Conservation (phyloP, 2,329 filamentous ascomycete genomes). For the Neocatenulostroma microsporum region DNA sequence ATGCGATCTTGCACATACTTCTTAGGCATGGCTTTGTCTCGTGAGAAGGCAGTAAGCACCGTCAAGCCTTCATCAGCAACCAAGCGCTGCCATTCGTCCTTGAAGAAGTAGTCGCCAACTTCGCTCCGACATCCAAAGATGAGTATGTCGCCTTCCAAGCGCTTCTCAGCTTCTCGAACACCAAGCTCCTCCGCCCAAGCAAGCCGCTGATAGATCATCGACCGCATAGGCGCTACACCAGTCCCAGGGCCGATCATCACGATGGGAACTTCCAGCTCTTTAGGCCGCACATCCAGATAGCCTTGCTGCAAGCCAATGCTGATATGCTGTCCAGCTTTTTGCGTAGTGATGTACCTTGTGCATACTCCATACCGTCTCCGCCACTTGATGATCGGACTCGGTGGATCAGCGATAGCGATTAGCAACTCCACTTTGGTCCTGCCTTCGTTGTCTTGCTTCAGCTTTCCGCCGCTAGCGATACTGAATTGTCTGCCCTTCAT, state of each 20-base stretch:
- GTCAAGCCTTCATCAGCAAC: constrained; percentile 38
- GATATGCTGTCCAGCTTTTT: constrained; percentile 53
- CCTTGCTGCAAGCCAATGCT: constrained; percentile 51
- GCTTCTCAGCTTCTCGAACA: constrained; percentile 4
- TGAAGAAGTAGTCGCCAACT: constrained; percentile 72
- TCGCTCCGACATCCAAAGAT: constrained; percentile 80
- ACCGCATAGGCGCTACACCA: constrained; percentile 75
- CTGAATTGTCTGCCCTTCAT: constrained; percentile 91
- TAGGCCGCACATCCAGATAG: constrained; percentile 42
- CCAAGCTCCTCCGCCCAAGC: constrained; percentile 28
- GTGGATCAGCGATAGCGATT: constrained; percentile 30
- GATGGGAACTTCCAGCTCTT: constrained; percentile 50
- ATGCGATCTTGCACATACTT: constrained; percentile 62
- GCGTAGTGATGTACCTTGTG: constrained; percentile 69
- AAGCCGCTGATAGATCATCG: constrained; percentile 66
- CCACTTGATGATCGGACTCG: constrained; percentile 72
- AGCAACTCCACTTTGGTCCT: constrained; percentile 28
- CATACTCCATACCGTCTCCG: constrained; percentile 82
- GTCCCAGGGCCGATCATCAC: constrained; percentile 80
- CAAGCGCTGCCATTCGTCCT: constrained; percentile 60
- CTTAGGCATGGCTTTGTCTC: constrained; percentile 56
- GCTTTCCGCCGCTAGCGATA: constrained; percentile 65
- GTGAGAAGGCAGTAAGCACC: constrained; percentile 60
- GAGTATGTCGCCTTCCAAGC: constrained; percentile 44
- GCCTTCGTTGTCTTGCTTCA: constrained; percentile 22